Base-by-base conservation (phyloP, 805 yeast genomes). In the Metschnikowia shivogae region DNA sequence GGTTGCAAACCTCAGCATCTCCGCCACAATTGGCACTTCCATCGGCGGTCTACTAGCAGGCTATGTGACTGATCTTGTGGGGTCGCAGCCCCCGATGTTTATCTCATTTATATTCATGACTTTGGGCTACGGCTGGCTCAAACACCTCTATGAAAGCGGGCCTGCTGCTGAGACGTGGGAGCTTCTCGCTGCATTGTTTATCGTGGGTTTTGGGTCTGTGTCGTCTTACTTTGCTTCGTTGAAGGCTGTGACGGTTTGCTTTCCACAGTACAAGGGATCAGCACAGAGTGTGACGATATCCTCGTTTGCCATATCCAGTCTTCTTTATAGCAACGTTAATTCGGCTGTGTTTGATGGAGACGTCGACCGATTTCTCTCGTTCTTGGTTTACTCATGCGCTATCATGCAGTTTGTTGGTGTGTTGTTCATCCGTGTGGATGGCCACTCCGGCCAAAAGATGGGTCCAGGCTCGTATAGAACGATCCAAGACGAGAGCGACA, bases 221-320 rank as follows among this genome's bases (percentile, higher is more conserved):
- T 50, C 66, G 5, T 67, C 68, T 4, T 65, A 65, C 43, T 65
- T 65, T 42, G 61, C 66, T 40, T 51, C 66, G 8, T 55, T 65
- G 6, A 65, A 65, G 44, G 70, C 69, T 3, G 68, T 65, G 6
- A 58, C 69, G 1, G 43, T 65, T 6, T 57, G 55, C 43, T 65
- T 65, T 39, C 70, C 70, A 6, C 51, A 54, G 19, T 57, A 40
- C 42, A 65, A 63, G 46, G 67, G 67, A n/a, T 51, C 67, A 1
- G 70, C 70, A 6, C 70, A 65, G 48, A 62, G 67, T 44, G 50
- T 65, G 11, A 64, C 70, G 12, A 65, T 65, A 38, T 67, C 70
- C 1, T 61, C 65, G 9, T 65, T 65, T 56, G 70, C 70, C n/a
- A 64, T 65, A 8, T 57, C 67, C 9, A 58, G 65, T 36, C 52